A percentile compares a stretch with the other conserved stretches of the same genome.
These are phyloP conservation scores for Xylaria palmicola DNA, from an alignment of 495 filamentous ascomycete genomes.

Conservation along the genomic window DNA sequence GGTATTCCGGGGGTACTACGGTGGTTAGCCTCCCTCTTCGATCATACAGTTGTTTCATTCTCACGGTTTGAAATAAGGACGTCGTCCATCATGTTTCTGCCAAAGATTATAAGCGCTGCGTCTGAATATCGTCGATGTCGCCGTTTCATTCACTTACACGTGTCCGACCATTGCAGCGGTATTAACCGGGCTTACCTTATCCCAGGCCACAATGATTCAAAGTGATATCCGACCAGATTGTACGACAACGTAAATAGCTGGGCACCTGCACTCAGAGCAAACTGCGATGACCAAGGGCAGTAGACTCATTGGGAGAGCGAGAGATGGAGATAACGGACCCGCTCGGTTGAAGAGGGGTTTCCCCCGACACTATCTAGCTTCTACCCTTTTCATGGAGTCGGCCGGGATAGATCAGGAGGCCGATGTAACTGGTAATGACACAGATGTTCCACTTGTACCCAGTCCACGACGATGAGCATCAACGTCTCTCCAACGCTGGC, in stretches of 20 bases:
- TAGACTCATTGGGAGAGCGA: background rate
- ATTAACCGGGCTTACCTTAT: background rate
- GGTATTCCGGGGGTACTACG: constrained; percentile 7
- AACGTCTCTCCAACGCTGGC: no score
- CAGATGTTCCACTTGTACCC: no score
- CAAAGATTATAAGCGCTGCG: background rate
- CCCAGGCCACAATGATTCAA: background rate
- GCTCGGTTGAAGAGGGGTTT: background rate
- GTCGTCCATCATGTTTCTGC: constrained; percentile 32
- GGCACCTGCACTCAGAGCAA: background rate
- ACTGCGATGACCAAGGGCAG: background rate
- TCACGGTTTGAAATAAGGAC: constrained; percentile 16
- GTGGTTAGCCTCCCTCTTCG: background rate
- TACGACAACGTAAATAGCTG: background rate
- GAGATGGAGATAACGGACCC: background rate
- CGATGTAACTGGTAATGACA: no score
- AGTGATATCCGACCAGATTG: background rate
- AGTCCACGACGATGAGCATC: no score
- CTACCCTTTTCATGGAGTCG: no score
- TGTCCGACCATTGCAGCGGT: background rate
- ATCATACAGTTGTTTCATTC: background rate
- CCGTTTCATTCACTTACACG: background rate
- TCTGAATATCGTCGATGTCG: background rate
- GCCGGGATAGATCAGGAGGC: no score
- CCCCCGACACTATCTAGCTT: background rate